Evolutionary conservation across 2,329 filamentous ascomycete species (phyloP).

Genomic region (Alternaria sp.): DNA sequence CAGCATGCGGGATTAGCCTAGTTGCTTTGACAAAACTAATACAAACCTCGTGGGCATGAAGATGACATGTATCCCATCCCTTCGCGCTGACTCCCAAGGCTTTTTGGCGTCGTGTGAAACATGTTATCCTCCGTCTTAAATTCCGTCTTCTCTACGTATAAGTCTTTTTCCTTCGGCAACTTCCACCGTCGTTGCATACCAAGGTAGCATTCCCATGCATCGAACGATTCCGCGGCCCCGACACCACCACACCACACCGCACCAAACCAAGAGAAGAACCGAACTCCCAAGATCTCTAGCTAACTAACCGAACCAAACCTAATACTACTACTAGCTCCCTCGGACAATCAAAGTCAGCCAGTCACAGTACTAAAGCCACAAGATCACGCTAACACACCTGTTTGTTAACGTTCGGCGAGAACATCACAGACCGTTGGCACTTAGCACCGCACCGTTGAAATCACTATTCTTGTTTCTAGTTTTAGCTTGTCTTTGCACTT

Average conservation of each 20-base stretch:
- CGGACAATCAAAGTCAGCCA: not conserved
- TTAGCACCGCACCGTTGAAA: not conserved
- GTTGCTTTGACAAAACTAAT: conserved; percentile 1
- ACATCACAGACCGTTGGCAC: not conserved
- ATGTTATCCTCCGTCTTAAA: not conserved
- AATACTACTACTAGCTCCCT: not conserved
- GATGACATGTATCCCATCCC: not conserved
- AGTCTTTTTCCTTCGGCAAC: not conserved
- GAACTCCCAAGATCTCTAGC: not conserved
- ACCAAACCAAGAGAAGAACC: not conserved
- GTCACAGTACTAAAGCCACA: not conserved
- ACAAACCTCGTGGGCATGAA: not conserved
- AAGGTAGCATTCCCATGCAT: not conserved
- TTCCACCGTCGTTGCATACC: not conserved
- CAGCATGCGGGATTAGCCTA: not conserved
- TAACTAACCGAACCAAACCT: not conserved
- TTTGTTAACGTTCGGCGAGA: not conserved
- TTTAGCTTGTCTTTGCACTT: not conserved
- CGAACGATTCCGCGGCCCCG: not conserved
- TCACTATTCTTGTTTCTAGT: not conserved
- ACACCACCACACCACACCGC: not conserved
- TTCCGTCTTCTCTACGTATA: not conserved
- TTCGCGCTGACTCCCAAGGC: not conserved
- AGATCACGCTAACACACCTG: not conserved
- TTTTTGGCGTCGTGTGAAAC: not conserved